These are phyloP conservation scores for Zygoascus meyerae DNA, from an alignment of 1,139 yeast genomes.

Conservation along the genomic window DNA sequence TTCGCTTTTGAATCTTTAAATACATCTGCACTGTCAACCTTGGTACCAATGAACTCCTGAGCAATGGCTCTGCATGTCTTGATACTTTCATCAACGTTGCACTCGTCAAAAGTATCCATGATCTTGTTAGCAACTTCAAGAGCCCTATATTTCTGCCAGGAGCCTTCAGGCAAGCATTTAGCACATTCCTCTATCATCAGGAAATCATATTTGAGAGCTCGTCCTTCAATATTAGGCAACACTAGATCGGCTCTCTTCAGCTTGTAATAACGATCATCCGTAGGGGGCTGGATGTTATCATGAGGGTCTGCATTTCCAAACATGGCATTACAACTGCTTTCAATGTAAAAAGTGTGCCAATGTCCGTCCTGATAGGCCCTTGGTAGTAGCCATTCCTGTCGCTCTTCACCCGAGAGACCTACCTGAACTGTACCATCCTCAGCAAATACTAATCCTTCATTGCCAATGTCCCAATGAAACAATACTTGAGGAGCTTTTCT, in stretches of 20 bases:
- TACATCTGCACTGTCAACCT: slow-evolving; percentile 60
- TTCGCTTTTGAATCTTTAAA: slow-evolving; percentile 33
- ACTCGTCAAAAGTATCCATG: slow-evolving; percentile 70
- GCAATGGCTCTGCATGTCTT: slow-evolving; percentile 64
- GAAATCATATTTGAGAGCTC: slow-evolving; percentile 71
- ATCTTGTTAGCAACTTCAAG: slow-evolving; percentile 69
- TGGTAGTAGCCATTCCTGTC: slow-evolving; percentile 72
- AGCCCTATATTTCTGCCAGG: slow-evolving; percentile 82
- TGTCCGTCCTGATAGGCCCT: slow-evolving; percentile 42
- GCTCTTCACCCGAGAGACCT: slow-evolving; percentile 84
- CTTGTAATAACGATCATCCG: slow-evolving; percentile 61
- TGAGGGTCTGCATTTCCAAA: slow-evolving; percentile 58
- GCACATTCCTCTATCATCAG: slow-evolving; percentile 88
- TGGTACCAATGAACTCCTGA: slow-evolving; percentile 53
- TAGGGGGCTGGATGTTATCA: slow-evolving; percentile 49
- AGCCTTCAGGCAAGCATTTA: slow-evolving; percentile 63
- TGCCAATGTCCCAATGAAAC: slow-evolving; percentile 80
- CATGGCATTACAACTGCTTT: slow-evolving; percentile 93
- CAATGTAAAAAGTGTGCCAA: slow-evolving; percentile 61
- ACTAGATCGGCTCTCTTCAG: slow-evolving; percentile 69
- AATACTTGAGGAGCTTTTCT: slow-evolving; percentile 40
- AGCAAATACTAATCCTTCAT: slow-evolving; percentile 77
- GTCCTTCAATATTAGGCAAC: slow-evolving; percentile 79
- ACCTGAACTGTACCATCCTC: slow-evolving; percentile 63
- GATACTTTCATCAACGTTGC: slow-evolving; percentile 42